Evolutionary conservation across 148 eudicot genomes (phyloP).

Genomic region (Heliosperma pusillum): DNA sequence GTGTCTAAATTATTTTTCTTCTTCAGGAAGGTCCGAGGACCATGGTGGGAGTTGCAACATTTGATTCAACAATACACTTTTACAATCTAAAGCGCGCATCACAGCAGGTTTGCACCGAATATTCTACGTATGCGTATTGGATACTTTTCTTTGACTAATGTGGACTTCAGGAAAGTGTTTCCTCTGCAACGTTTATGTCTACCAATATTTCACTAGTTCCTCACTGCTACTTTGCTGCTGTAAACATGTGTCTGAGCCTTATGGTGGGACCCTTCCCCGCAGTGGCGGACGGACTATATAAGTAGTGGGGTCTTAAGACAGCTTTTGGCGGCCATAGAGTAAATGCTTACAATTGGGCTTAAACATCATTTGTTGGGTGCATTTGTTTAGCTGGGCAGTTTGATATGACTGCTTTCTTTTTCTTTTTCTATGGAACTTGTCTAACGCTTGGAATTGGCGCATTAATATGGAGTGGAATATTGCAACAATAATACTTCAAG

Average conservation of each 20-base stretch:
- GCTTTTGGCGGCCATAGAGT: too few relatives aligned
- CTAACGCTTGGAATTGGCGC: too few relatives aligned
- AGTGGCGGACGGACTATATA: too few relatives aligned
- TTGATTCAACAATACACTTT: slow-evolving; percentile 87
- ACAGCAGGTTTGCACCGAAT: slow-evolving; percentile 61
- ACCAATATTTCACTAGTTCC: not conserved
- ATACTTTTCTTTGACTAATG: not conserved
- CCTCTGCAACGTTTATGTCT: not conserved
- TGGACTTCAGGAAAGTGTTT: not conserved
- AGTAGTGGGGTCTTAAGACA: too few relatives aligned
- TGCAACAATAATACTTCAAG: too few relatives aligned
- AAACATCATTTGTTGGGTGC: too few relatives aligned
- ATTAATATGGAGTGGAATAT: too few relatives aligned
- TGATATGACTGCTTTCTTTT: too few relatives aligned
- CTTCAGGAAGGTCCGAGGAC: slow-evolving; percentile 89
- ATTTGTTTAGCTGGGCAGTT: too few relatives aligned
- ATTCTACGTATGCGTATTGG: not conserved
- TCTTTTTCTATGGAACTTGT: too few relatives aligned
- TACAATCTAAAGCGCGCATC: slow-evolving; percentile 84
- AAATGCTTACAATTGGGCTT: too few relatives aligned
- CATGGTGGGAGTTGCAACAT: slow-evolving; percentile 89
- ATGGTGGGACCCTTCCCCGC: too few relatives aligned
- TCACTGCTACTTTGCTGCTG: not conserved
- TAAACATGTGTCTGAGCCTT: not conserved
- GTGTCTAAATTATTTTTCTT: slow-evolving; percentile 7